Evolutionary conservation across 495 filamentous ascomycete species (phyloP).

Genomic region (Aspergillus diversus): DNA sequence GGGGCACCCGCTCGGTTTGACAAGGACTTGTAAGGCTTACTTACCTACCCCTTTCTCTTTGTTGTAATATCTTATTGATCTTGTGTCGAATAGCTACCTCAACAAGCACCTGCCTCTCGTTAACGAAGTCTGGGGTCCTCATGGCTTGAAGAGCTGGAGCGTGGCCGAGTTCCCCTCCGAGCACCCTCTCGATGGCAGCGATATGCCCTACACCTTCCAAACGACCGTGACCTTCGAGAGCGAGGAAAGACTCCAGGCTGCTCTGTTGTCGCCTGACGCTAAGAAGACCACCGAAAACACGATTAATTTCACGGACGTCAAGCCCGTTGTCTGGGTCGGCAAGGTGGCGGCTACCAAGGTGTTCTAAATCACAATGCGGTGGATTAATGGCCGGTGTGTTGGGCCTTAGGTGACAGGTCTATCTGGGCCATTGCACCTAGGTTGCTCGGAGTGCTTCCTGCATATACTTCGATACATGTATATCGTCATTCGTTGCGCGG

Average conservation of each 20-base stretch:
- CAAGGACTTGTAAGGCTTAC: conserved; percentile 9
- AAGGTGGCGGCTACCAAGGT: not conserved
- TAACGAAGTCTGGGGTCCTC: conserved; percentile 6
- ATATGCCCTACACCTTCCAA: conserved; percentile 4
- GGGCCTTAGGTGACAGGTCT: no score
- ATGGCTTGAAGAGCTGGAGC: conserved; percentile 12
- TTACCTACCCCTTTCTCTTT: not conserved
- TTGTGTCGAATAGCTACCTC: conserved; percentile 2
- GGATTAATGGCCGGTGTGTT: no score
- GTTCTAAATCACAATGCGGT: not conserved
- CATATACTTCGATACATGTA: no score
- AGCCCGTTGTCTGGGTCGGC: conserved; percentile 9
- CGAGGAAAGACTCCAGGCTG: conserved; percentile 4
- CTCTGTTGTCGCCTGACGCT: not conserved
- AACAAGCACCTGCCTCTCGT: conserved; percentile 8
- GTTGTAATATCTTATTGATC: not conserved
- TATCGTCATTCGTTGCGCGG: no score
- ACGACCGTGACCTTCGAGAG: conserved; percentile 9
- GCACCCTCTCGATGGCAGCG: conserved; percentile 4
- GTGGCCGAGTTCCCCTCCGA: conserved; percentile 3
- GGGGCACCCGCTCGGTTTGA: conserved; percentile 6
- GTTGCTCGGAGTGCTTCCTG: no score
- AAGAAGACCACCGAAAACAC: conserved; percentile 1
- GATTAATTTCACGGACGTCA: conserved; percentile 3
- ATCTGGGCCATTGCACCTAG: no score